Percentiles rank a stretch among this genome's conserved stretches.
Conservation (phyloP, 495 filamentous ascomycete species). For the Oidiodendron maius region DNA sequence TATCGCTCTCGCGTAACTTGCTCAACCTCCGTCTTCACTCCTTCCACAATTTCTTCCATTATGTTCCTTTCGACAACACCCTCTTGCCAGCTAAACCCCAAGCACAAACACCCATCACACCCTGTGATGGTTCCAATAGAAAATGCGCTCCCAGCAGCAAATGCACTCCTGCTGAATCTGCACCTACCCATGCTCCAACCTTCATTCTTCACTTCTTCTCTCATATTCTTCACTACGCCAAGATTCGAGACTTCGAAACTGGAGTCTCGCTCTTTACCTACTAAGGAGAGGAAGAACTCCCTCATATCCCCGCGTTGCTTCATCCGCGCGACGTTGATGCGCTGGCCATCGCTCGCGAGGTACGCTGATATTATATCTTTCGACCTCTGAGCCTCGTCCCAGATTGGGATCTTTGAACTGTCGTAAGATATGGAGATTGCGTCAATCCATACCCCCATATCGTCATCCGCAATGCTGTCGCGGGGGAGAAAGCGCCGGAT, state of each 20-base stretch:
- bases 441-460: constrained; percentile 12
- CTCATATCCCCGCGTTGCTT: constrained; percentile 9
- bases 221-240: constrained; percentile 1
- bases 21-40: neutral
- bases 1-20: too few species aligned
- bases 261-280: constrained; percentile 8
- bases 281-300: neutral
- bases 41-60: constrained; percentile 1
- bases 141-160: constrained; percentile 15
- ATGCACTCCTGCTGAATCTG: constrained; percentile 15
- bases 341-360: constrained; percentile 1
- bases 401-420: neutral
- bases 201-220: too few species aligned
- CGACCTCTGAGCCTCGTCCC: constrained; percentile 6
- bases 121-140: constrained; percentile 13
- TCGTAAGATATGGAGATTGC: constrained; percentile 2
- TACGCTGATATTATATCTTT: constrained; percentile 1
- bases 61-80: constrained; percentile 5
- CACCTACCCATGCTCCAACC: constrained; percentile 14
- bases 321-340: constrained; percentile 7
- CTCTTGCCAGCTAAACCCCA: constrained; percentile 12
- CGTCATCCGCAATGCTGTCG: neutral
- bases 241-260: constrained; percentile 20
- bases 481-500: constrained; percentile 11
- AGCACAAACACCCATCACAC: constrained; percentile 8